A percentile compares a stretch with the other conserved stretches of the same genome.
These are phyloP conservation scores for Fusarium metavorans DNA, from an alignment of 2,329 filamentous ascomycete species.

Conservation along the genomic window DNA sequence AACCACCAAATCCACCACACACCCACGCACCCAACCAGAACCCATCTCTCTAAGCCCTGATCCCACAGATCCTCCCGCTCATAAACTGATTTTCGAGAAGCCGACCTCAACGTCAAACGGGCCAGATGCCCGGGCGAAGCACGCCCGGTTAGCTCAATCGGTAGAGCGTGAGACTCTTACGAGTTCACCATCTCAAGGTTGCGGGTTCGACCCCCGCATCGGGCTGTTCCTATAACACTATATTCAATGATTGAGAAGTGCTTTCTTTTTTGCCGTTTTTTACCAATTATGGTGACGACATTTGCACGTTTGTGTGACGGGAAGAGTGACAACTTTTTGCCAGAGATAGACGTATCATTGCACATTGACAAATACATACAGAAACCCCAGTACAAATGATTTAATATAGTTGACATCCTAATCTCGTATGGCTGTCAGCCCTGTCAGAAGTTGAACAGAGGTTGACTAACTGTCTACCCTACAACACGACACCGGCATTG, in stretches of 20 bases:
- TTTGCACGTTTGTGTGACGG: neutral
- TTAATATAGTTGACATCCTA: neutral
- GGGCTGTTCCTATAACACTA: conserved; percentile 53
- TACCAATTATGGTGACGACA: neutral
- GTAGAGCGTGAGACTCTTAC: conserved; percentile 78
- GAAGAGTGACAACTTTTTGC: neutral
- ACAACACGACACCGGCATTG: neutral
- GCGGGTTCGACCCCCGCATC: conserved; percentile 65
- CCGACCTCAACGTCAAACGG: conserved; percentile 7
- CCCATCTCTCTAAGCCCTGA: neutral
- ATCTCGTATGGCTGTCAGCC: neutral
- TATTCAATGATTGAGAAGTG: conserved; percentile 42
- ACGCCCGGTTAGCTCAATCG: conserved; percentile 53
- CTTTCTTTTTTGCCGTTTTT: conserved; percentile 34
- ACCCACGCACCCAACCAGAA: neutral
- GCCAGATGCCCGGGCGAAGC: conserved; percentile 61
- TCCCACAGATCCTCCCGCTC: rapidly evolving
- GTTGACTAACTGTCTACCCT: neutral
- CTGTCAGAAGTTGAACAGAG: neutral
- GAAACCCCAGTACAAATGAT: neutral
- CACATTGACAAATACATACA: neutral
- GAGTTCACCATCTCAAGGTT: conserved; percentile 63
- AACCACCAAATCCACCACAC: conserved; percentile 5
- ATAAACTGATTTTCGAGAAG: conserved; percentile 2
- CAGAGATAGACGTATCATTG: neutral